Conservation (phyloP, 768 basidiomycete genomes). For the Boletus rubescentipes region DNA sequence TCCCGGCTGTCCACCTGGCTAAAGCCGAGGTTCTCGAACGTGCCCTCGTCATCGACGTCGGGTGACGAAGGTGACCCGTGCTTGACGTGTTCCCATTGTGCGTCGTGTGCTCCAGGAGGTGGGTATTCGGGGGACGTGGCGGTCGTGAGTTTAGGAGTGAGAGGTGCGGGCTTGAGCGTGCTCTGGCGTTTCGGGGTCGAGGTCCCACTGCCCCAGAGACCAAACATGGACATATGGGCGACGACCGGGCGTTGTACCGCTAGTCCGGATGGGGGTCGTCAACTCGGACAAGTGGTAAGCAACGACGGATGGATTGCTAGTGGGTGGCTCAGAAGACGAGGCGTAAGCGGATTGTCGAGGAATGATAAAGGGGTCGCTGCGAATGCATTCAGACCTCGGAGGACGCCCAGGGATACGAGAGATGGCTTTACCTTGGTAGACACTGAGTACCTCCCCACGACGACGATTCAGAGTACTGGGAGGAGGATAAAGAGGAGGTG, state of each 20-base stretch:
- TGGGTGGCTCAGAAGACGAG: background rate
- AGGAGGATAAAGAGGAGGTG: background rate
- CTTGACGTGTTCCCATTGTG: slow-evolving; percentile 26
- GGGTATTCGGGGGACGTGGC: slow-evolving; percentile 10
- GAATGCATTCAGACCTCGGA: background rate
- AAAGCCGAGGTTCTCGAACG: slow-evolving; percentile 18
- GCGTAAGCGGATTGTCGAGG: background rate
- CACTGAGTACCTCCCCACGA: background rate
- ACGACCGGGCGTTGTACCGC: background rate
- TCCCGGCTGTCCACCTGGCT: slow-evolving; percentile 19
- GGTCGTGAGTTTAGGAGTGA: slow-evolving; percentile 25
- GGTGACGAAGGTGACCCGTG: slow-evolving; percentile 13
- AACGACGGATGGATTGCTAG: background rate
- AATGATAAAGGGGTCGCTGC: background rate
- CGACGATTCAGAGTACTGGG: background rate
- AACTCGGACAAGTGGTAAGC: background rate
- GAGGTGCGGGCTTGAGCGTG: slow-evolving; percentile 19
- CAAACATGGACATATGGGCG: background rate
- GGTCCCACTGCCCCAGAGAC: slow-evolving; percentile 9
- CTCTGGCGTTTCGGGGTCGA: slow-evolving; percentile 19
- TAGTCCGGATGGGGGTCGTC: background rate
- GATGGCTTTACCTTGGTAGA: background rate
- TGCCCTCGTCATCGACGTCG: slow-evolving; percentile 17
- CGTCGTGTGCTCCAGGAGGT: slow-evolving; percentile 5
- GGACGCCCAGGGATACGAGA: background rate